A percentile compares a stretch with the other conserved stretches of the same genome.
Evolutionary conservation across 169 alveolate species (phyloP).

Genomic region (Plasmodium blacklocki): DNA sequence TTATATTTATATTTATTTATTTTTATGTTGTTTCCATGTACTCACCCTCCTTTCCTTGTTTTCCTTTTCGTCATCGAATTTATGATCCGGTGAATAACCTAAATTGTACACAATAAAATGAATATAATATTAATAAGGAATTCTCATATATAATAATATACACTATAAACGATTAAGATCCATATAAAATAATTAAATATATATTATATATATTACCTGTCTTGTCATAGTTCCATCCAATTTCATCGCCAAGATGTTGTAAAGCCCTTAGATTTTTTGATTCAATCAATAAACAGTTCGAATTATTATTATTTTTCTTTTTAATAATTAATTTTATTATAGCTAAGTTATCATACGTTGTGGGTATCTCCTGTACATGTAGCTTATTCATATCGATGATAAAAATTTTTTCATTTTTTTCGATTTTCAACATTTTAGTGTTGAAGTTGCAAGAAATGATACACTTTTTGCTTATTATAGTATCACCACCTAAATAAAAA

Average conservation of each 20-base stretch:
- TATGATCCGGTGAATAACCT: too few species aligned
- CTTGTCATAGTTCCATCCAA: slow-evolving; percentile 30
- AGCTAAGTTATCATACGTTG: slow-evolving; percentile 2
- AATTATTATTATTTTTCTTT: not conserved
- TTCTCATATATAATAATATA: too few species aligned
- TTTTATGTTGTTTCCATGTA: too few species aligned
- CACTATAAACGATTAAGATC: too few species aligned
- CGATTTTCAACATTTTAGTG: slow-evolving; percentile 14
- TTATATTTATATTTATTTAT: too few species aligned
- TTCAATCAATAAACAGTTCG: slow-evolving; percentile 13
- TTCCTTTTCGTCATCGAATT: too few species aligned
- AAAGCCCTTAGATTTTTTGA: slow-evolving; percentile 27
- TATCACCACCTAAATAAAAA: slow-evolving; percentile 24
- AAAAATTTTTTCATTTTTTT: slow-evolving; percentile 30
- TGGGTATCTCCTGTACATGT: slow-evolving; percentile 41
- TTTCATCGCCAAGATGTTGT: slow-evolving; percentile 58
- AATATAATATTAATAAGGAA: too few species aligned
- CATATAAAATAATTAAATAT: not conserved
- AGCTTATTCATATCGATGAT: slow-evolving; percentile 25
- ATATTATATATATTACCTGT: slow-evolving; percentile 13
- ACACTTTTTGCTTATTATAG: slow-evolving; percentile 39
- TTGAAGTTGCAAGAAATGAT: slow-evolving; percentile 1
- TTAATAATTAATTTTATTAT: slow-evolving; percentile 14
- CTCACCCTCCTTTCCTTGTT: too few species aligned
- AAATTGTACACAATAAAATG: too few species aligned